Evolutionary conservation across 129 eudicot species (phyloP).

Genomic region (Apium graveolens): DNA sequence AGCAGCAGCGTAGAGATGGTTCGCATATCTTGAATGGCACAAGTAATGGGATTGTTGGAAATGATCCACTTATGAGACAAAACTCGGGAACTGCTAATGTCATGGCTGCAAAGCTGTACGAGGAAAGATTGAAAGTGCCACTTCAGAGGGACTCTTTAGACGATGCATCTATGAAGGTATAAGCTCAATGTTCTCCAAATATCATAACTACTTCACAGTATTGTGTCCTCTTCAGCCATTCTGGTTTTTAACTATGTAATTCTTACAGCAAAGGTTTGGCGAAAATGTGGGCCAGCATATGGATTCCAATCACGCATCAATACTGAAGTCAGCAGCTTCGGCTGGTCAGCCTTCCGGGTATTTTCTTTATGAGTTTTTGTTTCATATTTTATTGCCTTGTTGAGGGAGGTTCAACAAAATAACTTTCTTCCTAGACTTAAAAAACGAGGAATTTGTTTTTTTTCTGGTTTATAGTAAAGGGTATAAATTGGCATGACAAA

Average conservation of each 20-base stretch:
- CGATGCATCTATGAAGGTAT: conserved; percentile 79
- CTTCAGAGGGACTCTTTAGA: conserved; percentile 57
- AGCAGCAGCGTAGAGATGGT: conserved; percentile 85
- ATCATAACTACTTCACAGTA: neutral
- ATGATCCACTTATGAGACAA: conserved; percentile 69
- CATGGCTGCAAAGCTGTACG: conserved; percentile 88
- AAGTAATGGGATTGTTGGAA: conserved; percentile 70
- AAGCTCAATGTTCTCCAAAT: neutral
- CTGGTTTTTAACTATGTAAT: neutral
- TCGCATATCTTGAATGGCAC: conserved; percentile 68
- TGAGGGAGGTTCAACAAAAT: neutral
- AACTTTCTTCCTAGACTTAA: neutral
- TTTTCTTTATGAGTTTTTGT: neutral
- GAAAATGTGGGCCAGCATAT: conserved; percentile 75
- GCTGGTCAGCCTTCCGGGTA: conserved; percentile 93
- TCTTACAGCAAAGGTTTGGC: conserved; percentile 65
- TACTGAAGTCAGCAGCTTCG: conserved; percentile 73
- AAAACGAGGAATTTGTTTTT: neutral
- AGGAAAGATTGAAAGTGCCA: conserved; percentile 68
- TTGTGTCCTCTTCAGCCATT: neutral
- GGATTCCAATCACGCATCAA: conserved; percentile 81
- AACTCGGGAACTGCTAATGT: conserved; percentile 76
- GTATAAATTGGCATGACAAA: neutral
- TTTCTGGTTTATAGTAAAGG: neutral
- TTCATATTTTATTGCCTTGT: neutral